These are phyloP conservation scores for Bonnemaisonia californica DNA, from an alignment of 31 red algal species.

Conservation along the genomic window DNA sequence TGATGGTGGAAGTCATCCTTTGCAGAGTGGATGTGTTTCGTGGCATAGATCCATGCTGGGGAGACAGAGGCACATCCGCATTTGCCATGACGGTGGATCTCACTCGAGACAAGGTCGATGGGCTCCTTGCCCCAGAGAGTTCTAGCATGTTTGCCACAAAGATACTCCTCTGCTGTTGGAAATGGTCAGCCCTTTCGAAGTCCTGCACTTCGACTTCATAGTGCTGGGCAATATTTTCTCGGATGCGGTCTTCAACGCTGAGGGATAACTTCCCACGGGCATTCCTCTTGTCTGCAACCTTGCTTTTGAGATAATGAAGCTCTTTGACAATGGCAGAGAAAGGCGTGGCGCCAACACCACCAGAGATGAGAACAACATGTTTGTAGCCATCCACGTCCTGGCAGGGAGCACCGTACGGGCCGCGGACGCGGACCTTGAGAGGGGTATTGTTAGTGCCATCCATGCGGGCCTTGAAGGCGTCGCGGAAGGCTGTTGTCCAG, in stretches of 20 bases:
- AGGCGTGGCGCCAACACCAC: constrained; percentile 84
- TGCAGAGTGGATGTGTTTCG: too few relatives aligned
- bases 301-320: constrained; percentile 37
- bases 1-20: too few relatives aligned
- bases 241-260: background rate
- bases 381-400: constrained; percentile 76
- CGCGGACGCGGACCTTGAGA: constrained; percentile 51
- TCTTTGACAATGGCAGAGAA: constrained; percentile 71
- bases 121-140: too few relatives aligned
- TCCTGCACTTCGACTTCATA: too few relatives aligned
- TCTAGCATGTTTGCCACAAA: too few relatives aligned
- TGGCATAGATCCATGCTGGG: background rate
- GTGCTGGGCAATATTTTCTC: too few relatives aligned
- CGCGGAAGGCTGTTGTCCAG: constrained; percentile 67
- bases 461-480: constrained; percentile 28
- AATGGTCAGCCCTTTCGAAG: too few relatives aligned
- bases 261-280: background rate
- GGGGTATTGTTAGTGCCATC: constrained; percentile 22
- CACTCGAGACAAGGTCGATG: too few relatives aligned
- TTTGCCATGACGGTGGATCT: too few relatives aligned
- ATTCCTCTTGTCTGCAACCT: too few relatives aligned
- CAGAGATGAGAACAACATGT: constrained; percentile 74
- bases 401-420: constrained; percentile 79
- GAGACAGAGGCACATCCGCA: background rate
- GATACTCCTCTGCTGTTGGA: too few relatives aligned